Evolutionary conservation across 441 rosid genomes (phyloP).

Genomic region (Capsella rubella): DNA sequence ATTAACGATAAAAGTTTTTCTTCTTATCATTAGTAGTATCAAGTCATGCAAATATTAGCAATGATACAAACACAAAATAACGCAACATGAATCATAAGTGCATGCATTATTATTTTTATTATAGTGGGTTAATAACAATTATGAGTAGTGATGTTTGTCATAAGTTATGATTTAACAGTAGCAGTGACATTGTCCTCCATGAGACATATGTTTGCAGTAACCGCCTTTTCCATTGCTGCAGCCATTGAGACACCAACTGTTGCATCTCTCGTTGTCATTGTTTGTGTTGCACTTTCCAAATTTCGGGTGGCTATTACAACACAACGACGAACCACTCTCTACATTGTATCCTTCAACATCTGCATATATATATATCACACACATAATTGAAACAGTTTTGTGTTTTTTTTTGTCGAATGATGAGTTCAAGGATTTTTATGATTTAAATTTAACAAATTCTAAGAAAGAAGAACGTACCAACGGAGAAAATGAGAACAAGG

Average conservation of each 20-base stretch:
- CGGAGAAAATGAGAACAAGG: constrained; percentile 19
- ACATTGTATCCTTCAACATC: constrained; percentile 7
- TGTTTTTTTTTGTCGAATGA: background rate
- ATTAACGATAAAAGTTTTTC: no score
- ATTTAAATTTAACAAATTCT: background rate
- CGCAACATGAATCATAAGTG: background rate
- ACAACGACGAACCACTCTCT: constrained; percentile 19
- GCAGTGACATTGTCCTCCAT: constrained; percentile 38
- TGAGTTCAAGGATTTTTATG: background rate
- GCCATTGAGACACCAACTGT: constrained; percentile 28
- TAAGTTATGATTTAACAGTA: background rate
- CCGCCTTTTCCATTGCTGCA: constrained; percentile 29
- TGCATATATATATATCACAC: background rate
- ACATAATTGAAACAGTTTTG: background rate
- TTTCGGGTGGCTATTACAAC: constrained; percentile 34
- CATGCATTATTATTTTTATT: background rate
- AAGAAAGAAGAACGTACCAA: constrained; percentile 10
- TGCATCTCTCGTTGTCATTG: constrained; percentile 21
- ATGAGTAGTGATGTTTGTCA: no score
- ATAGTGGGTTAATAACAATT: background rate
- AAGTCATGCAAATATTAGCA: no score
- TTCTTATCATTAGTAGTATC: background rate
- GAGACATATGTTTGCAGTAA: constrained; percentile 7
- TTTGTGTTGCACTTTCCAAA: constrained; percentile 31
- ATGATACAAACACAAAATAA: background rate